Conservation (phyloP, 768 basidiomycete genomes). For the Lentinus brumalis region DNA sequence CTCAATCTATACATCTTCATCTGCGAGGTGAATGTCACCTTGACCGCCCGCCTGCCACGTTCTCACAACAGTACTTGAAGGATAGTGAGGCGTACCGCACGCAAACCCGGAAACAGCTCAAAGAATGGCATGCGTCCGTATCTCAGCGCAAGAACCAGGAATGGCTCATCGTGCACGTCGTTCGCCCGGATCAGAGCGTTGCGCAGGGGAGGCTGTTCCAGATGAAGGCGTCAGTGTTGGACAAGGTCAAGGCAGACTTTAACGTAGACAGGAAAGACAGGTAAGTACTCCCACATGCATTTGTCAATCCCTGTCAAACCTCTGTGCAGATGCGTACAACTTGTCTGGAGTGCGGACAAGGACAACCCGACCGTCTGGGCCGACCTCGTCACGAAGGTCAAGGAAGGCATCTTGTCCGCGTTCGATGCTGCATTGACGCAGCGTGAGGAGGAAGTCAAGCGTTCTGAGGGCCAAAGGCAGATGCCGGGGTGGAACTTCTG, state of each 20-base stretch:
- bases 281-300: constrained; percentile 40
- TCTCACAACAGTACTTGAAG: constrained; percentile 33
- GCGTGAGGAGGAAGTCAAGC: constrained; percentile 87
- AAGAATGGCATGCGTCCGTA: constrained; percentile 83
- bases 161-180: constrained; percentile 89
- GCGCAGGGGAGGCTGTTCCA: constrained; percentile 74
- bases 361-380: constrained; percentile 84
- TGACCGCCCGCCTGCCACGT: not conserved
- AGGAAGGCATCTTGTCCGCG: constrained; percentile 83
- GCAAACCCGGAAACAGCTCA: constrained; percentile 82
- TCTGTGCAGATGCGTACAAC: constrained; percentile 70
- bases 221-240: constrained; percentile 81
- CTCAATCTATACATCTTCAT: constrained; percentile 84
- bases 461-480: constrained; percentile 85
- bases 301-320: constrained; percentile 15
- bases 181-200: constrained; percentile 67
- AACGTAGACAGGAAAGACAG: constrained; percentile 87
- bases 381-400: constrained; percentile 84
- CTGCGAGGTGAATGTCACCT: constrained; percentile 70
- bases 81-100: constrained; percentile 78
- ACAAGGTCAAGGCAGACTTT: constrained; percentile 91
- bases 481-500: constrained; percentile 99
- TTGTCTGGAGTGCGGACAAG: constrained; percentile 71
- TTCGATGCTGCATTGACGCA: constrained; percentile 79
- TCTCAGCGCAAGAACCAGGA: constrained; percentile 80